Conservation (phyloP, 495 filamentous ascomycete species). For the Xeromyces bisporus region DNA sequence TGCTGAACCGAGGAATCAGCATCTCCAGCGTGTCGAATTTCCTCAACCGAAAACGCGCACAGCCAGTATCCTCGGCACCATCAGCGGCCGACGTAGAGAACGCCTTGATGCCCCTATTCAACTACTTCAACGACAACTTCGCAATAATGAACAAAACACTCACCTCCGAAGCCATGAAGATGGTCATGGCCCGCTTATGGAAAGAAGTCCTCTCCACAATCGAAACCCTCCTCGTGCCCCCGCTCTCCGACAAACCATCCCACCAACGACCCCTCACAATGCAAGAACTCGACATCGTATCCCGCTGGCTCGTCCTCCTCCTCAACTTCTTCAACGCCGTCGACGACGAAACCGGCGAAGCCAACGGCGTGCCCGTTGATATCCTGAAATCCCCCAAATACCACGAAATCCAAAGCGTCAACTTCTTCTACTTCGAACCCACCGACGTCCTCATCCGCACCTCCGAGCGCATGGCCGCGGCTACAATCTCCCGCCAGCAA, state of each 20-base stretch:
- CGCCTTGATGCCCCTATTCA: slow-evolving; percentile 75
- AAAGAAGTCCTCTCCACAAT: slow-evolving; percentile 91
- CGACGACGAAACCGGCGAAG: slow-evolving; percentile 74
- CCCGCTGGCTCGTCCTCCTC: slow-evolving; percentile 83
- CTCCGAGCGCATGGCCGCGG: slow-evolving; percentile 86
- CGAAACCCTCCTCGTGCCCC: slow-evolving; percentile 80
- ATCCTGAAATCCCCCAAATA: slow-evolving; percentile 94
- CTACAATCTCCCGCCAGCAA: slow-evolving; percentile 65
- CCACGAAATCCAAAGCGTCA: slow-evolving; percentile 84
- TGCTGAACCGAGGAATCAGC: slow-evolving; percentile 55
- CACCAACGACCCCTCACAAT: slow-evolving; percentile 72
- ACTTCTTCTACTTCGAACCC: slow-evolving; percentile 95
- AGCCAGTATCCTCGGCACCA: slow-evolving; percentile 38
- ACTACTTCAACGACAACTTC: slow-evolving; percentile 98
- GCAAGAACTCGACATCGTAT: slow-evolving; percentile 87
- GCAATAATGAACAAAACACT: slow-evolving; percentile 96
- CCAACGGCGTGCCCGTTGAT: slow-evolving; percentile 72
- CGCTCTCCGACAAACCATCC: slow-evolving; percentile 88
- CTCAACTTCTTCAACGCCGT: slow-evolving; percentile 89
- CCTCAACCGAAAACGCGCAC: slow-evolving; percentile 44
- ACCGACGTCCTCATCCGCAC: slow-evolving; percentile 85
- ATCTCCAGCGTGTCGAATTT: slow-evolving; percentile 68
- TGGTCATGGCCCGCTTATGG: slow-evolving; percentile 96
- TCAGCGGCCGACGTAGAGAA: slow-evolving; percentile 59
- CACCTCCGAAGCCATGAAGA: slow-evolving; percentile 81